These are phyloP conservation scores for Starmerella bacillaris DNA, from an alignment of 805 yeast genomes.

Conservation along the genomic window DNA sequence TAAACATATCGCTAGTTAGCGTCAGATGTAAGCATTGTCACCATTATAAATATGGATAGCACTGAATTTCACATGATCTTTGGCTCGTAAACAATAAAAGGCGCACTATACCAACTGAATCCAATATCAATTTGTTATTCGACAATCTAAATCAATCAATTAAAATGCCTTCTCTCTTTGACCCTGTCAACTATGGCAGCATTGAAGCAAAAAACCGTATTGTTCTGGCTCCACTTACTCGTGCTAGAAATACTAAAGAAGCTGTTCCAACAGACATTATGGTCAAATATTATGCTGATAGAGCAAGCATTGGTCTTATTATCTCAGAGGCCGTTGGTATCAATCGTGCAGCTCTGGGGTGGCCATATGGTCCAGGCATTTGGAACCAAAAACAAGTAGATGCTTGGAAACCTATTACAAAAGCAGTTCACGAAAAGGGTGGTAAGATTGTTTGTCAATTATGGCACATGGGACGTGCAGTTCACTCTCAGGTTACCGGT, in stretches of 20 bases:
- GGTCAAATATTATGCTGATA: slow-evolving; percentile 35
- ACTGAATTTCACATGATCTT: no score
- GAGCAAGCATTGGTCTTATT: slow-evolving; percentile 32
- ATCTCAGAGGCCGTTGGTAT: slow-evolving; percentile 42
- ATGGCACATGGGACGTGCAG: slow-evolving; percentile 14
- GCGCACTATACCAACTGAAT: no score
- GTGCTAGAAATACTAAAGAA: slow-evolving; percentile 23
- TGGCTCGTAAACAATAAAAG: no score
- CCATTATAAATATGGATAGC: no score
- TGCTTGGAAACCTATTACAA: slow-evolving; percentile 24
- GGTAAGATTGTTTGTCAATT: slow-evolving; percentile 11
- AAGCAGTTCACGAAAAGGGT: slow-evolving; percentile 19
- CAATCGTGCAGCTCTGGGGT: slow-evolving; percentile 26
- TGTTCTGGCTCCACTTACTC: slow-evolving; percentile 34
- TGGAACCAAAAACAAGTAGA: slow-evolving; percentile 19
- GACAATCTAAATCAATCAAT: no score
- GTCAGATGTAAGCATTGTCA: no score
- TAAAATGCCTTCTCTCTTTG: slow-evolving; percentile 19
- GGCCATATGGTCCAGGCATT: slow-evolving; percentile 23
- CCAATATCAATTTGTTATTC: no score
- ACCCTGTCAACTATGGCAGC: slow-evolving; percentile 25
- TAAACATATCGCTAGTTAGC: no score
- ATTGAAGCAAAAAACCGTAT: slow-evolving; percentile 24
- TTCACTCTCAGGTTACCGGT: slow-evolving; percentile 11
- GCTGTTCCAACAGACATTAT: slow-evolving; percentile 31